A percentile compares a stretch with the other conserved stretches of the same genome.
Conservation (phyloP, 192 early-diverging fungal genomes). For the Glomus cerebriforme region DNA sequence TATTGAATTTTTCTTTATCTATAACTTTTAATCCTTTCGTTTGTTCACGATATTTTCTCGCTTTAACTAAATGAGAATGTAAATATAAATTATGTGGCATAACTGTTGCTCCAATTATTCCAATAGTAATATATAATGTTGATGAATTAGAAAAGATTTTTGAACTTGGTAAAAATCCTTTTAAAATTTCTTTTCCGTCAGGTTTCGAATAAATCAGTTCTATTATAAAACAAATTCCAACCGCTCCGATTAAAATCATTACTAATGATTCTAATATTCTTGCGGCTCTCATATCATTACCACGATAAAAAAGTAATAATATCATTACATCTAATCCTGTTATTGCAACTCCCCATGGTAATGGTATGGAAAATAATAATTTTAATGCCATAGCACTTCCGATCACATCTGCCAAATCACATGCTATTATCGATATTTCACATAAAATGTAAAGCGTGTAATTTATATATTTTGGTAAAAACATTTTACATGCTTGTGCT, state of each 20-base stretch:
- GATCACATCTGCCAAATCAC: slow-evolving; percentile 83
- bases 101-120: slow-evolving; percentile 84
- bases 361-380: slow-evolving; percentile 68
- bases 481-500: slow-evolving; percentile 65
- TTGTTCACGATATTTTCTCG: slow-evolving; percentile 45
- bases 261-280: slow-evolving; percentile 70
- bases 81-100: slow-evolving; percentile 89
- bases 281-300: slow-evolving; percentile 48
- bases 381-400: slow-evolving; percentile 83
- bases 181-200: slow-evolving; percentile 58
- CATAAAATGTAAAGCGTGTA: slow-evolving; percentile 72
- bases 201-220: slow-evolving; percentile 64
- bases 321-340: slow-evolving; percentile 75
- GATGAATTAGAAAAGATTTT: slow-evolving; percentile 58
- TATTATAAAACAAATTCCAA: slow-evolving; percentile 68
- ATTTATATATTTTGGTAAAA: slow-evolving; percentile 61
- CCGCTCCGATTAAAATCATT: slow-evolving; percentile 59
- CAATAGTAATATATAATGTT: slow-evolving; percentile 73
- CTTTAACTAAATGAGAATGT: slow-evolving; percentile 74
- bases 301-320: slow-evolving; percentile 61
- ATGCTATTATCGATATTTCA: slow-evolving; percentile 79
- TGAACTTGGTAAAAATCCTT: slow-evolving; percentile 62
- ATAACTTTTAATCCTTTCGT: slow-evolving; percentile 32
- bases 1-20: slow-evolving; percentile 33
- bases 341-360: slow-evolving; percentile 73